Evolutionary conservation across 768 basidiomycete genomes (phyloP).

Genomic region (Pleurotus giganteus): DNA sequence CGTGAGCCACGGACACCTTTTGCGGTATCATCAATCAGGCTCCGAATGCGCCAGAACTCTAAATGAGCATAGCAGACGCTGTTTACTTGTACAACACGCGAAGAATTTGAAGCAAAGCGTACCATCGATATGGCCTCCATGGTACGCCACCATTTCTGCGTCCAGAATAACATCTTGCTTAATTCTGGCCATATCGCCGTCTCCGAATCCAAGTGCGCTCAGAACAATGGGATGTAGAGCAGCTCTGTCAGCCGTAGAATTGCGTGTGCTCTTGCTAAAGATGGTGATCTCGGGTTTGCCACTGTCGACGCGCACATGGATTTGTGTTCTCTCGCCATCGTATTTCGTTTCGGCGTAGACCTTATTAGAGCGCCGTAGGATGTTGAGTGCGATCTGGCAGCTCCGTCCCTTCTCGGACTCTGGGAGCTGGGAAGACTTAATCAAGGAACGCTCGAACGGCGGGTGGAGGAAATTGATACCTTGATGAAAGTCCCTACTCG

Average conservation of each 20-base stretch:
- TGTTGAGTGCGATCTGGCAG: conserved; percentile 51
- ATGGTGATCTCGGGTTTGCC: conserved; percentile 57
- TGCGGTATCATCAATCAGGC: conserved; percentile 57
- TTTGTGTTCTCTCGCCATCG: conserved; percentile 93
- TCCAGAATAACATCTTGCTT: conserved; percentile 55
- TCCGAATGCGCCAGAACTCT: conserved; percentile 79
- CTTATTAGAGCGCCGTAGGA: conserved; percentile 36
- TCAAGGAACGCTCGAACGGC: conserved; percentile 7
- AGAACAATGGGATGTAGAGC: conserved; percentile 64
- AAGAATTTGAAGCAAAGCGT: conserved; percentile 19
- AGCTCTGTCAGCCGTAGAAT: conserved; percentile 75
- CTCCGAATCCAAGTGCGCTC: conserved; percentile 49
- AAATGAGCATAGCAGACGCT: conserved; percentile 1
- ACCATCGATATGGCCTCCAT: conserved; percentile 73
- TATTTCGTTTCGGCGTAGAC: conserved; percentile 94
- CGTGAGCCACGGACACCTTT: conserved; percentile 42
- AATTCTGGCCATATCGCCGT: conserved; percentile 19
- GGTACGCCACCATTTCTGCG: conserved; percentile 89
- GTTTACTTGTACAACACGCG: not conserved
- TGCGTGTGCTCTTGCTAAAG: conserved; percentile 84
- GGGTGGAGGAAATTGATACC: conserved; percentile 29
- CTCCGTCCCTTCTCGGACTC: conserved; percentile 77
- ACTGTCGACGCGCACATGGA: conserved; percentile 64
- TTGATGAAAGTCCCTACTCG: conserved; percentile 61
- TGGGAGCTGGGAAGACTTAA: conserved; percentile 59